A percentile compares a stretch with the other conserved stretches of the same genome.
Conservation (phyloP, 331 rosid genomes). For the Quercus tomentella region DNA sequence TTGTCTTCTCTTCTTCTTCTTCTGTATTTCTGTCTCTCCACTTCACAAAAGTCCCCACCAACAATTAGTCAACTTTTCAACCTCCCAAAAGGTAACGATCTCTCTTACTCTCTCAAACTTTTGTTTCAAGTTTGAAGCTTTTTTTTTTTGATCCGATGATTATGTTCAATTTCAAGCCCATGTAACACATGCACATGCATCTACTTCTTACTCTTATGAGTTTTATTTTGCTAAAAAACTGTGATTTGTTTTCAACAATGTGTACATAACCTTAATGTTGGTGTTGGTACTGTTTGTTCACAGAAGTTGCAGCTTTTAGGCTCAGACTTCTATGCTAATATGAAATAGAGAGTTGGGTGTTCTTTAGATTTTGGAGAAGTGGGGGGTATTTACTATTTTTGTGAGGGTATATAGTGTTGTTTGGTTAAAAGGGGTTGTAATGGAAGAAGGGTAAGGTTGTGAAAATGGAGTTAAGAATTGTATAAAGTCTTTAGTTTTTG, state of each 20-base stretch:
- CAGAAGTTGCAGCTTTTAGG: background rate
- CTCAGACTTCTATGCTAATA: background rate
- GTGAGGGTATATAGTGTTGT: background rate
- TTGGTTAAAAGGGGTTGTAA: background rate
- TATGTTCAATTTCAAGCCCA: background rate
- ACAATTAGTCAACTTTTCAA: background rate
- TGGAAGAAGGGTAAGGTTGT: background rate
- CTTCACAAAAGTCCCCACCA: background rate
- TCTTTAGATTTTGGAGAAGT: background rate
- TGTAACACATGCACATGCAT: background rate
- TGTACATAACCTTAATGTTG: background rate
- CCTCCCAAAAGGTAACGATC: background rate
- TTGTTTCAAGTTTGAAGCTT: background rate
- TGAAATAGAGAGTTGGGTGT: background rate
- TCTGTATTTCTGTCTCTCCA: background rate
- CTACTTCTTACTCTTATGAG: background rate
- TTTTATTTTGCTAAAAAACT: background rate
- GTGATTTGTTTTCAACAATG: background rate
- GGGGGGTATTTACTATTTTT: background rate
- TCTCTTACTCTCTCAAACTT: background rate
- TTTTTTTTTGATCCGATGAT: background rate
- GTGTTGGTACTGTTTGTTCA: background rate
- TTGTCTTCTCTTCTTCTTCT: too few relatives aligned
- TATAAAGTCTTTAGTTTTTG: background rate
- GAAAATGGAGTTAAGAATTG: conserved; percentile 13